These are phyloP conservation scores for Whalleya microplaca DNA, from an alignment of 2,329 filamentous ascomycete genomes.

Conservation along the genomic window DNA sequence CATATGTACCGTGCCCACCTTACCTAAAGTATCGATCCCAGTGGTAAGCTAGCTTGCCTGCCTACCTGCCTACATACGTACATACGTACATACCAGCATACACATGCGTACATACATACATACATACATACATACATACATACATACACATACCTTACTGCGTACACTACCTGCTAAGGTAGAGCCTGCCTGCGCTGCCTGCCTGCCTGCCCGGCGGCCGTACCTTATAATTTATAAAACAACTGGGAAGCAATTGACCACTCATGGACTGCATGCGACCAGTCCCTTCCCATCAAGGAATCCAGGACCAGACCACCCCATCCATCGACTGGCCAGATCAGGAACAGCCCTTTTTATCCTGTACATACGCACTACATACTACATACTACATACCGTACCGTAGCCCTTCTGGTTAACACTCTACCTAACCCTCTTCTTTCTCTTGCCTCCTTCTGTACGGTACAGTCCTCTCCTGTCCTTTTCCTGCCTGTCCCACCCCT, in stretches of 20 bases:
- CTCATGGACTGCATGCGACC: constrained; percentile 18
- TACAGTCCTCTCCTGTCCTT: too few species aligned
- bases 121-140: too few species aligned
- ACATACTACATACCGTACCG: too few species aligned
- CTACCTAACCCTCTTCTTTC: constrained; percentile 9
- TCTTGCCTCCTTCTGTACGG: constrained; percentile 5
- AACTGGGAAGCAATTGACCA: constrained; percentile 20
- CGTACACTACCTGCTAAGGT: too few species aligned
- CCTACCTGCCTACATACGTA: neutral
- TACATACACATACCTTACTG: too few species aligned
- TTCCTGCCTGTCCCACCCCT: constrained; percentile 16
- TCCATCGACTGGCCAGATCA: constrained; percentile 25
- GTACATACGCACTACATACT: too few species aligned
- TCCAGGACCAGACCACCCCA: constrained; percentile 17
- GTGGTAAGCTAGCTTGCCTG: too few species aligned
- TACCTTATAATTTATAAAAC: constrained; percentile 17
- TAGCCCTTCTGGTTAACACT: too few species aligned
- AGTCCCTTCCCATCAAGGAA: constrained; percentile 20
- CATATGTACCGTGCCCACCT: neutral
- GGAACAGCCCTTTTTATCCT: constrained; percentile 24
- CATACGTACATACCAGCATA: too few species aligned
- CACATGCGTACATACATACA: neutral
- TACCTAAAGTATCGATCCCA: neutral
- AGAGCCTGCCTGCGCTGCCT: too few species aligned
- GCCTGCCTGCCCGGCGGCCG: neutral